These are phyloP conservation scores for Chaetothyriales sp. DNA, from an alignment of 2,329 filamentous ascomycete species.

Conservation along the genomic window DNA sequence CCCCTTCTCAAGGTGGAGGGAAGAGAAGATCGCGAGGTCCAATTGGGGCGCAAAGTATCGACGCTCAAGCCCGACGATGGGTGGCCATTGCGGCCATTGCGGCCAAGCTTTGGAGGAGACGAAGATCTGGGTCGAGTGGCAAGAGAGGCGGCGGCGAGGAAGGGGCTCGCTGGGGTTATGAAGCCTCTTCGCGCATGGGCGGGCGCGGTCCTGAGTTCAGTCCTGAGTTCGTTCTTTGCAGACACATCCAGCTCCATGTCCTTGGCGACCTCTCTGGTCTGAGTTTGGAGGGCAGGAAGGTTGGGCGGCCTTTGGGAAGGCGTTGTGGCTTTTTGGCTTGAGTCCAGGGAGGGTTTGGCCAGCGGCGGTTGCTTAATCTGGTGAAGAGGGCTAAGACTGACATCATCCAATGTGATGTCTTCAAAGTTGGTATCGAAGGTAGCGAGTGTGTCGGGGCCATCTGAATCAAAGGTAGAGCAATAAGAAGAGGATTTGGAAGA, in stretches of 20 bases:
- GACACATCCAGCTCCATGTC: constrained; percentile 3
- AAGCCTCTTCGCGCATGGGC: constrained; percentile 4
- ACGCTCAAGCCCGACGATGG: constrained; percentile 6
- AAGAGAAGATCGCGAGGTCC: constrained; percentile 9
- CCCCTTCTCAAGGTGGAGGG: constrained; percentile 21
- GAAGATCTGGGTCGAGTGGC: constrained; percentile 10
- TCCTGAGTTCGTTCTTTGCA: neutral
- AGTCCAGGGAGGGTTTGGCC: neutral
- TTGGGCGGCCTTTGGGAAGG: constrained; percentile 3
- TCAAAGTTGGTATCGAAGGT: constrained; percentile 76
- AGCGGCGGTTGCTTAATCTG: constrained; percentile 10
- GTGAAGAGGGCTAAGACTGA: constrained; percentile 28
- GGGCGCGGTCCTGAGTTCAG: neutral
- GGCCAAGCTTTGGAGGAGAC: constrained; percentile 10
- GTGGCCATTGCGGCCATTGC: constrained; percentile 2
- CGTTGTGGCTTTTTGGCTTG: neutral
- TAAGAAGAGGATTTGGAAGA: constrained; percentile 86
- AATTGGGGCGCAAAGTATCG: constrained; percentile 9
- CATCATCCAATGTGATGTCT: constrained; percentile 76
- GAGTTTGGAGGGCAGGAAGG: constrained; percentile 2
- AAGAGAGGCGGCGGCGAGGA: neutral
- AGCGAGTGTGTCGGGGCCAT: constrained; percentile 43
- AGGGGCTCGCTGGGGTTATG: constrained; percentile 8
- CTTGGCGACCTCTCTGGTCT: constrained; percentile 2
- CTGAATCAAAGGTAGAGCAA: constrained; percentile 58